A percentile compares a stretch with the other conserved stretches of the same genome.
phyloP scores from a whole-genome alignment of 2,329 filamentous ascomycete species.

The Sporothrix globosa region DNA sequence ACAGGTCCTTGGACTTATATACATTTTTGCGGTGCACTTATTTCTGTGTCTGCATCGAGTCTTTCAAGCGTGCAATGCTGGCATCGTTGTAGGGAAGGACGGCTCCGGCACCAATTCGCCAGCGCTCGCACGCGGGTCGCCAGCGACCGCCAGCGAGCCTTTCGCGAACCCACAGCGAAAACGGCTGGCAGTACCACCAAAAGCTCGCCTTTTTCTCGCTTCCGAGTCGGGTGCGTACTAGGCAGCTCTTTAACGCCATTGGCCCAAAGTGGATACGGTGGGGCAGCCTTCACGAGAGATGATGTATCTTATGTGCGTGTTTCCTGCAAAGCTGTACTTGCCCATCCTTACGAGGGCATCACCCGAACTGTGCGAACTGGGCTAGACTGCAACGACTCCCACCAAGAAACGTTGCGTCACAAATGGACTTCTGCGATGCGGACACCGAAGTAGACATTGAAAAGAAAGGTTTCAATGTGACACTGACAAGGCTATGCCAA shows the following conservation, averaged over 20 bases:
- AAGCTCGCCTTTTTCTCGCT: slow-evolving; percentile 32
- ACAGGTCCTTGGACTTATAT: background rate
- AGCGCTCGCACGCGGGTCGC: background rate
- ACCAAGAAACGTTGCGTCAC: background rate
- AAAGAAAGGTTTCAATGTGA: background rate
- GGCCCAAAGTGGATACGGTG: background rate
- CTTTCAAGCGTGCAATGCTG: background rate
- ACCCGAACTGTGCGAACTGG: background rate
- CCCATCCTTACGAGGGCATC: background rate
- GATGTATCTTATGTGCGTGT: background rate
- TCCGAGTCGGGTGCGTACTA: slow-evolving; percentile 29
- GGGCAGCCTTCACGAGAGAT: background rate
- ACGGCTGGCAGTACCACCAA: background rate
- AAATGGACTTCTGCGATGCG: background rate
- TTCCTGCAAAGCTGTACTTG: background rate
- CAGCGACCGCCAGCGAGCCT: background rate
- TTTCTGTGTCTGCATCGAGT: background rate
- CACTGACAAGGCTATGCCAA: background rate
- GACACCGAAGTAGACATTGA: background rate
- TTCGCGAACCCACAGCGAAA: no score
- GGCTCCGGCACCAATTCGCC: background rate
- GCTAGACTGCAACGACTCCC: background rate
- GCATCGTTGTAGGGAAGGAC: background rate
- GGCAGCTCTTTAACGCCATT: slow-evolving; percentile 9
- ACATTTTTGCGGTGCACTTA: background rate